Percentiles rank a stretch among this genome's conserved stretches.
Conservation (phyloP, 345 rosid species). For the Eucalyptus microcorys region DNA sequence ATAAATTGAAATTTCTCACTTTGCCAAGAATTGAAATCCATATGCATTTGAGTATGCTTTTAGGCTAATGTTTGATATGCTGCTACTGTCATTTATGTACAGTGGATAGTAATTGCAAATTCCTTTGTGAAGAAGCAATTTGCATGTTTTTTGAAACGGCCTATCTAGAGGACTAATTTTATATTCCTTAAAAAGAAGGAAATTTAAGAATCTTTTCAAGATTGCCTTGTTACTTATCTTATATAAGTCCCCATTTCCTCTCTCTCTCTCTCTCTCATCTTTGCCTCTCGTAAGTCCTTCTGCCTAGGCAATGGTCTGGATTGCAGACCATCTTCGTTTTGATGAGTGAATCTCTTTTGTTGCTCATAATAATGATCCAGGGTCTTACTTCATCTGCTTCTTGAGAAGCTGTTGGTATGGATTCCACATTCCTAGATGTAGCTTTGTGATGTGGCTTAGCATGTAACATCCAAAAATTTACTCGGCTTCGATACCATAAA, state of each 20-base stretch:
- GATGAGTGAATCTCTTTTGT: neutral
- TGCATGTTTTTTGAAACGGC: neutral
- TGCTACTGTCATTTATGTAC: neutral
- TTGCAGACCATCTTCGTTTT: neutral
- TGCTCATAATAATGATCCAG: neutral
- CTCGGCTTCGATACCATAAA: neutral
- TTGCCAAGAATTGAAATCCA: neutral
- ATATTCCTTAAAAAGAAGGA: neutral
- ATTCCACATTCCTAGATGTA: neutral
- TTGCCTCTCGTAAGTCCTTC: neutral
- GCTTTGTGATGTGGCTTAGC: neutral
- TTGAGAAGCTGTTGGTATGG: neutral
- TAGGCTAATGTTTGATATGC: neutral
- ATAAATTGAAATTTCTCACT: neutral
- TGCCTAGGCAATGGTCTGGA: neutral
- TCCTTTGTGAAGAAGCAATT: neutral
- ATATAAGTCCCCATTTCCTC: neutral
- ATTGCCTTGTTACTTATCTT: neutral
- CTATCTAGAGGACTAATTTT: neutral
- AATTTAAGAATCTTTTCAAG: neutral
- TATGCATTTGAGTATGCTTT: neutral
- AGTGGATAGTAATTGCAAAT: neutral
- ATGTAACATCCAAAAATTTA: neutral
- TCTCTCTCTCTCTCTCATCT: neutral
- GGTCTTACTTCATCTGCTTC: neutral